A percentile compares a stretch with the other conserved stretches of the same genome.
These are phyloP conservation scores for Rutidosis leptorrhynchoides DNA, from an alignment of 129 eudicot species.

Conservation along the genomic window DNA sequence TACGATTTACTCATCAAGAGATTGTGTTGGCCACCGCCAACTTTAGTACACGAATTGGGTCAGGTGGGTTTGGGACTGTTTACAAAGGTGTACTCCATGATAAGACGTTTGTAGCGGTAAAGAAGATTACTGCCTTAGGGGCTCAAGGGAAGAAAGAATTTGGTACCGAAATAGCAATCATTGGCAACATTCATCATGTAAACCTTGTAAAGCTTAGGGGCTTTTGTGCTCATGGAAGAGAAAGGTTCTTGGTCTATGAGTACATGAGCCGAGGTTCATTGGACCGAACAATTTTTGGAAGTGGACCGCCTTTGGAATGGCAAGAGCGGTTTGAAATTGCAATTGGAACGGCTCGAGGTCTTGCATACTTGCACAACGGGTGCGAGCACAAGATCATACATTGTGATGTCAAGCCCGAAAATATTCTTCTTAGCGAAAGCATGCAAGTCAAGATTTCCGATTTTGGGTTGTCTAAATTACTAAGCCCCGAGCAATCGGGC, in stretches of 20 bases:
- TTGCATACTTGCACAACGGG: slow-evolving; percentile 81
- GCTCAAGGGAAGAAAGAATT: slow-evolving; percentile 72
- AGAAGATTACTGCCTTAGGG: slow-evolving; percentile 60
- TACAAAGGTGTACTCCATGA: slow-evolving; percentile 46
- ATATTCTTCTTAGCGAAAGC: slow-evolving; percentile 59
- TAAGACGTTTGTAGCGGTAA: slow-evolving; percentile 71
- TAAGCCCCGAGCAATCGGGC: slow-evolving; percentile 73
- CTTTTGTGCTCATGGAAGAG: slow-evolving; percentile 63
- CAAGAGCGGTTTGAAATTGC: slow-evolving; percentile 81
- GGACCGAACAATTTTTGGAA: slow-evolving; percentile 69
- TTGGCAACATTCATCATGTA: slow-evolving; percentile 80
- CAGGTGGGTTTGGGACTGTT: slow-evolving; percentile 71
- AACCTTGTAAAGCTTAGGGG: slow-evolving; percentile 81
- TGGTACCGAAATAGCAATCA: slow-evolving; percentile 73
- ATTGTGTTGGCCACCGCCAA: slow-evolving; percentile 58
- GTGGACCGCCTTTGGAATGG: slow-evolving; percentile 81
- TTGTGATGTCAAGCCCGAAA: slow-evolving; percentile 90
- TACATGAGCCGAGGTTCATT: slow-evolving; percentile 86
- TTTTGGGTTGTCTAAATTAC: slow-evolving; percentile 78
- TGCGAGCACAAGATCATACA: slow-evolving; percentile 81
- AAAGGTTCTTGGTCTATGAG: slow-evolving; percentile 80
- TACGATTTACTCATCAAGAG: slow-evolving; percentile 51
- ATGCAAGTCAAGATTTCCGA: slow-evolving; percentile 78
- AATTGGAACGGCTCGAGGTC: slow-evolving; percentile 79
- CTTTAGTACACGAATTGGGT: slow-evolving; percentile 60